Evolutionary conservation across 2,329 filamentous ascomycete genomes (phyloP).

Genomic region (Rhexocercosporidium sp.): DNA sequence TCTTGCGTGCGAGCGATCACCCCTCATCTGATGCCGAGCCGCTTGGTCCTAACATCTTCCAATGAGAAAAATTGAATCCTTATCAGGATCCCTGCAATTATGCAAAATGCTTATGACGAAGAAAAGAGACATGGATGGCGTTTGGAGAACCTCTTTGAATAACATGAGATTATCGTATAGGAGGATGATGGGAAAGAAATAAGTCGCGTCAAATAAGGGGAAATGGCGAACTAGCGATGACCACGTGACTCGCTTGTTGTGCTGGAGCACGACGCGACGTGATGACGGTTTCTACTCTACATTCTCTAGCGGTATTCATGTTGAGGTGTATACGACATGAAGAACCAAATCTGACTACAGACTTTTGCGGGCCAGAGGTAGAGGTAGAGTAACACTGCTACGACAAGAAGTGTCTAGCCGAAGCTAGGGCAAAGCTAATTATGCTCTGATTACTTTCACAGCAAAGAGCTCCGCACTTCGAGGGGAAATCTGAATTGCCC

Average conservation of each 20-base stretch:
- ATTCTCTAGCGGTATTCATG: too few species aligned
- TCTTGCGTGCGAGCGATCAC: conserved; percentile 21
- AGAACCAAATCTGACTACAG: too few species aligned
- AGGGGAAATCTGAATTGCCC: not conserved
- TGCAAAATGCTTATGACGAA: not conserved
- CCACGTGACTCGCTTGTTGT: not conserved
- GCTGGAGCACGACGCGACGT: too few species aligned
- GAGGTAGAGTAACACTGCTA: too few species aligned
- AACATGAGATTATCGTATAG: not conserved
- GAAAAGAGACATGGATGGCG: not conserved
- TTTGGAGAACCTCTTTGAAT: not conserved
- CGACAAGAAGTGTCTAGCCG: not conserved
- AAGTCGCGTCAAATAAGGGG: not conserved
- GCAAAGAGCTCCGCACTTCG: not conserved
- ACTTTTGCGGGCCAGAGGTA: too few species aligned
- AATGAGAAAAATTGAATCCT: not conserved
- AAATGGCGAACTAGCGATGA: not conserved
- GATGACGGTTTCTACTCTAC: too few species aligned
- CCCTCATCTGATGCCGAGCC: not conserved
- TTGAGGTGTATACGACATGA: too few species aligned
- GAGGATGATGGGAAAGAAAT: not conserved
- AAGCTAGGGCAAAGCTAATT: not conserved
- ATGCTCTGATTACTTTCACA: not conserved
- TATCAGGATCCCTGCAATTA: not conserved
- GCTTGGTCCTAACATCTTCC: not conserved